These are phyloP conservation scores for Erodium moschatum DNA, from an alignment of 441 rosid species.

Conservation along the genomic window DNA sequence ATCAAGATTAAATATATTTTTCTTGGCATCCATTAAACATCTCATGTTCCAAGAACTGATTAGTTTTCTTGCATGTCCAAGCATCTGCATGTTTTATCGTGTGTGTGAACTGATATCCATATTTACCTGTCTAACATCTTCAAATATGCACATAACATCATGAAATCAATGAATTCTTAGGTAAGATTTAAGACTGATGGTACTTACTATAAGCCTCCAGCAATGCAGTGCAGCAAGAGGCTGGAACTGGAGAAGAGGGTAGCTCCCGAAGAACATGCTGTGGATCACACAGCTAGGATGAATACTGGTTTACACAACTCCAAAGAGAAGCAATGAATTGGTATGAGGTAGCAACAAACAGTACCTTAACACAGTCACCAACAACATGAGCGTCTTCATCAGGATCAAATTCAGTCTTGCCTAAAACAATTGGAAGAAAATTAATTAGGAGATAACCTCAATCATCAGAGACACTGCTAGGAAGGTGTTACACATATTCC, in stretches of 20 bases:
- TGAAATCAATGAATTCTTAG: not conserved
- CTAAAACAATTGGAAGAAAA: conserved; percentile 31
- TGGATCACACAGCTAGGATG: conserved; percentile 25
- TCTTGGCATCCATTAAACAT: not conserved
- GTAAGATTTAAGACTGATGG: conserved; percentile 13
- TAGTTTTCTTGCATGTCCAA: not conserved
- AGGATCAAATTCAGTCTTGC: conserved; percentile 69
- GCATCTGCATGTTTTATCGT: not conserved
- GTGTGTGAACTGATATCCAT: not conserved
- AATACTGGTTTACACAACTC: conserved; percentile 18
- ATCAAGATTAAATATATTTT: not conserved
- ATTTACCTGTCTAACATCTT: not conserved
- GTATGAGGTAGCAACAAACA: conserved; percentile 18
- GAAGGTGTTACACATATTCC: too few species aligned
- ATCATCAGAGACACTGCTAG: not conserved
- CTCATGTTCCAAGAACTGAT: not conserved
- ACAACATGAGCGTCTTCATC: conserved; percentile 97
- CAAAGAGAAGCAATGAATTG: conserved; percentile 17
- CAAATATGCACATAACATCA: not conserved
- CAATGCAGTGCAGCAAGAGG: conserved; percentile 91
- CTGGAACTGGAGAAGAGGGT: conserved; percentile 96
- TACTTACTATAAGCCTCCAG: conserved; percentile 90
- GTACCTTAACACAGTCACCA: conserved; percentile 97
- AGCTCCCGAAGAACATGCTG: conserved; percentile 96
- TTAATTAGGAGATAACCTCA: not conserved